These are phyloP conservation scores for Pythium angustatum DNA, from an alignment of 352 stramenopile genomes.

Conservation along the genomic window DNA sequence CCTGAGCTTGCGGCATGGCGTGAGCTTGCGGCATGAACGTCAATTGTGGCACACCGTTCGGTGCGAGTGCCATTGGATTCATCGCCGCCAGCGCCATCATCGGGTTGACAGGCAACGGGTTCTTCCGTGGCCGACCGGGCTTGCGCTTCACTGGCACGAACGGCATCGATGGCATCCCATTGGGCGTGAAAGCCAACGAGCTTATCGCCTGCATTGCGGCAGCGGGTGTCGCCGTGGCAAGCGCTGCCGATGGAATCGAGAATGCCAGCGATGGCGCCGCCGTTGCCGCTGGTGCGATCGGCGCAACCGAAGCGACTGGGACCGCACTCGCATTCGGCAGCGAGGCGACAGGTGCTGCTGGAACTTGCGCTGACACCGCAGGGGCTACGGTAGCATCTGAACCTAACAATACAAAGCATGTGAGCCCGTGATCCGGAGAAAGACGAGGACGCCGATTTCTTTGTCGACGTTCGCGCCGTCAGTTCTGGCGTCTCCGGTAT, in stretches of 20 bases:
- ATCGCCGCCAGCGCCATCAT: slow-evolving; percentile 1
- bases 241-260: slow-evolving; percentile 8
- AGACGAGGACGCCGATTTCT: neutral
- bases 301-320: neutral
- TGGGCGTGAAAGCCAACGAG: slow-evolving; percentile 14
- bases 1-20: neutral
- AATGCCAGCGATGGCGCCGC: slow-evolving; percentile 8
- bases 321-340: neutral
- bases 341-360: neutral
- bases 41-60: neutral
- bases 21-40: neutral
- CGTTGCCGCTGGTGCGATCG: neutral
- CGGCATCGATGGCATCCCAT: slow-evolving; percentile 8
- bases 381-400: neutral
- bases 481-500: neutral
- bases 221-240: neutral
- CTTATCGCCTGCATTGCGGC: slow-evolving; percentile 9
- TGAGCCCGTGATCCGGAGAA: neutral
- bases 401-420: neutral
- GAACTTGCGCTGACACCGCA: neutral
- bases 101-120: slow-evolving; percentile 1
- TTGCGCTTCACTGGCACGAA: slow-evolving; percentile 22
- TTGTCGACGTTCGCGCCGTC: neutral
- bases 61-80: slow-evolving; percentile 2
- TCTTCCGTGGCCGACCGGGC: slow-evolving; percentile 24